Percentiles rank a stretch among this genome's conserved stretches.
phyloP scores from a whole-genome alignment of 78 protist species.

The Dictyostelium intermedium region DNA sequence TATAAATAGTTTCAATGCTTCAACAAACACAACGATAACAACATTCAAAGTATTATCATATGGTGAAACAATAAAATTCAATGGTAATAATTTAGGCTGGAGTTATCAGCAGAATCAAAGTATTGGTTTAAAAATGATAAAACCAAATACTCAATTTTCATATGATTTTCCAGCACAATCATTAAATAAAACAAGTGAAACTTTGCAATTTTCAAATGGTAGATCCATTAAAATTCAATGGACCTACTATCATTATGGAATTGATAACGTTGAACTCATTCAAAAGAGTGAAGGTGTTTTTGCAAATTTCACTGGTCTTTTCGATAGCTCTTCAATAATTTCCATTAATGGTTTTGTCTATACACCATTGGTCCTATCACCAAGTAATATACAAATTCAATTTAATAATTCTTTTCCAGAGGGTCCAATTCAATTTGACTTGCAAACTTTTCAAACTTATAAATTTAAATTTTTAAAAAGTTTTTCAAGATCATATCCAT shows the following conservation, averaged over 20 bases:
- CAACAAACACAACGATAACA: not conserved
- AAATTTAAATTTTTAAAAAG: not conserved
- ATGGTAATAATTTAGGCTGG: conserved; percentile 4
- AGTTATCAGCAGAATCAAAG: no score
- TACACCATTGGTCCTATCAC: no score
- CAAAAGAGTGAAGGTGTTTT: not conserved
- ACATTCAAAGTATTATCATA: not conserved
- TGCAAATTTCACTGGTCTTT: not conserved
- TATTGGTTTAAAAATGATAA: not conserved
- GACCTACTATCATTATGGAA: not conserved
- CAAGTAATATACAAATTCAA: not conserved
- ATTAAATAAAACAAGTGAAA: not conserved
- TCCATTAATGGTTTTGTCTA: not conserved
- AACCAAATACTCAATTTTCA: not conserved
- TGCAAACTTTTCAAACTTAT: not conserved
- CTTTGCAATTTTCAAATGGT: not conserved
- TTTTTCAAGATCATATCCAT: not conserved
- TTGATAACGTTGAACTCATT: not conserved
- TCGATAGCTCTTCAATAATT: not conserved
- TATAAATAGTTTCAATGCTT: not conserved
- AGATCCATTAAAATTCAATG: not conserved
- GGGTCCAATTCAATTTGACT: not conserved
- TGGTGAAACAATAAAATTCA: not conserved
- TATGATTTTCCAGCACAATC: not conserved
- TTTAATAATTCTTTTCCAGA: not conserved